These are phyloP conservation scores for Neurospora tetrasperma DNA, from an alignment of 495 filamentous ascomycete species.

Conservation along the genomic window DNA sequence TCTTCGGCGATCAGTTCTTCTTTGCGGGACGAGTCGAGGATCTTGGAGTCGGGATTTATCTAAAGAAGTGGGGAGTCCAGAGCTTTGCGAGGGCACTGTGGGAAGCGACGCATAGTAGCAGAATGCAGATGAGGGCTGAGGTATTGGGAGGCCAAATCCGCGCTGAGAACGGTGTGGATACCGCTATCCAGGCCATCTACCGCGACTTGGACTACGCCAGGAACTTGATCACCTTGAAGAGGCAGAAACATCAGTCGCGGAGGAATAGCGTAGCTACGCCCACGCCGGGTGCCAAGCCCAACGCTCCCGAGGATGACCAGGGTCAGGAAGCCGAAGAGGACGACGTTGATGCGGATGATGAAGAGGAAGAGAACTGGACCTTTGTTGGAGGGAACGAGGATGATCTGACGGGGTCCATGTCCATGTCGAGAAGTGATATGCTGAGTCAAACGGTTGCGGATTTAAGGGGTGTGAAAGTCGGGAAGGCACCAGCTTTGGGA, in stretches of 20 bases:
- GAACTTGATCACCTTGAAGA: constrained; percentile 58
- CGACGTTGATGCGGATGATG: constrained; percentile 16
- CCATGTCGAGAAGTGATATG: not conserved
- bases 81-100: constrained; percentile 79
- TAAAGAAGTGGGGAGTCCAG: constrained; percentile 79
- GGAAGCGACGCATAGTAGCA: constrained; percentile 77
- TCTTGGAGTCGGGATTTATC: constrained; percentile 78
- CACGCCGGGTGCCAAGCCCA: not conserved
- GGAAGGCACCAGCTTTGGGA: not conserved
- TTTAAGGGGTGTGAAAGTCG: constrained; percentile 4
- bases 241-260: constrained; percentile 41
- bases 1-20: constrained; percentile 98
- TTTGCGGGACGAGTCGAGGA: constrained; percentile 85
- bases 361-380: constrained; percentile 40
- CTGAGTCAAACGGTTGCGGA: constrained; percentile 12
- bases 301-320: not conserved
- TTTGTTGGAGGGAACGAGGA: constrained; percentile 32
- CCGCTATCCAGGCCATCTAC: constrained; percentile 86
- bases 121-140: constrained; percentile 80
- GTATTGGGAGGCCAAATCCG: constrained; percentile 79
- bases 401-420: not conserved
- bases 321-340: constrained; percentile 19
- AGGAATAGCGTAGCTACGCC: constrained; percentile 25
- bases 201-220: constrained; percentile 94
- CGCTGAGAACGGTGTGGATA: constrained; percentile 80